Evolutionary conservation across 225 moss, liverwort and hornwort species (phyloP), one percentile per base, ranked within the genome.

Genomic region (Bryum argenteum): DNA sequence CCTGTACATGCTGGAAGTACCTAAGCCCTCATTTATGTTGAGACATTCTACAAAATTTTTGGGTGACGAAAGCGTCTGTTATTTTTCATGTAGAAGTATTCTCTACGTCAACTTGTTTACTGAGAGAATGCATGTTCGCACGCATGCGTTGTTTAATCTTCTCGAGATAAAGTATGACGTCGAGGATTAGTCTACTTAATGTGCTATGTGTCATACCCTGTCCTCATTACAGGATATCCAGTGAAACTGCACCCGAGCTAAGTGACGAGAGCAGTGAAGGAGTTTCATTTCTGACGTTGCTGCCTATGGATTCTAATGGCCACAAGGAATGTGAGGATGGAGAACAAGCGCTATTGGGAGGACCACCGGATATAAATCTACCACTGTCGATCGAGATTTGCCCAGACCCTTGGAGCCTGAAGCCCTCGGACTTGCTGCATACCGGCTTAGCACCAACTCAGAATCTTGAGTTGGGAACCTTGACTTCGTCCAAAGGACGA

Each of bases 311-410:
- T 81, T 88, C 88, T 58, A 81, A 83, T 78, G 87, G 79, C 58
- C 77, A 89, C 69, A 80, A 80, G 61, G 85, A 82, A 66, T 85
- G 80, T 59, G 82, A 85, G 54, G 69, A 82, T 75, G 82, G 84
- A 76, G 82, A 82, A 54, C 81, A 89, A 54, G 73, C 78, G 37
- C 51, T 85, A 24, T 65, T 86, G 74, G 88, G 88, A 64, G 87
- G 91, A 69, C 92, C 92, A 13, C 90, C 92, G 9, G 90, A 92
- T 60, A 92, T 92, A 67, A 92, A 92, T 75, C 71, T 92, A 38
- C 92, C 92, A 23, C 59, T 92, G n/a, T 83, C 90, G 39, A 82
- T 82, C 50, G 91, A 91, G 75, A 84, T 78, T 57, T 83, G 91
- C 64, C 81, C 87, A 13, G 89, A 85, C 18, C 77, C 85, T 43